Evolutionary conservation across 441 rosid species (phyloP).

Genomic region (Brassica balearica): DNA sequence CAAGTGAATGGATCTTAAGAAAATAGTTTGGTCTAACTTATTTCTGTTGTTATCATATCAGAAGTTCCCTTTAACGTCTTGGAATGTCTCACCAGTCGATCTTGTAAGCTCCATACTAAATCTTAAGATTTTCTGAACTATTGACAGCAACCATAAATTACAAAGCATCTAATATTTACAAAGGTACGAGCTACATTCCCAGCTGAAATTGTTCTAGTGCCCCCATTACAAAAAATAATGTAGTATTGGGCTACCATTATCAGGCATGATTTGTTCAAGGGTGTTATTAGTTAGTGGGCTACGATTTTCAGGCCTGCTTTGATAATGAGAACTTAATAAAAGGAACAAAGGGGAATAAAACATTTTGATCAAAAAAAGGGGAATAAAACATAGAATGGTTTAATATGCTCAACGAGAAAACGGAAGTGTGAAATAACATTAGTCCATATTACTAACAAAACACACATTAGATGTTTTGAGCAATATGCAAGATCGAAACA

Average conservation of each 20-base stretch:
- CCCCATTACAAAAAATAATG: too few species aligned
- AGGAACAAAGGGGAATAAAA: neutral
- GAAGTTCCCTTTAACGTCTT: neutral
- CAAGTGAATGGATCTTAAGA: neutral
- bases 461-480: neutral
- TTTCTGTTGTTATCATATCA: neutral
- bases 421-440: constrained; percentile 25
- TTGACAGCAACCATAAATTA: neutral
- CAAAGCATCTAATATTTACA: neutral
- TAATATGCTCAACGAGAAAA: neutral
- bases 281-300: neutral
- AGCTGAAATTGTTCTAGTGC: neutral
- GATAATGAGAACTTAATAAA: neutral
- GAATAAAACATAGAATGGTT: neutral
- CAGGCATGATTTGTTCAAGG: neutral
- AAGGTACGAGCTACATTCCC: neutral
- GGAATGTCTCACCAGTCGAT: neutral
- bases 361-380: too few species aligned
- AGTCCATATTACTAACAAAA: constrained; percentile 27
- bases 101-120: neutral
- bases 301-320: neutral
- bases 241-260: neutral
- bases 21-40: neutral
- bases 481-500: constrained; percentile 8
- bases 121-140: neutral